These are phyloP conservation scores for Rhizodiscina lignyota DNA, from an alignment of 495 filamentous ascomycete species.

Conservation along the genomic window DNA sequence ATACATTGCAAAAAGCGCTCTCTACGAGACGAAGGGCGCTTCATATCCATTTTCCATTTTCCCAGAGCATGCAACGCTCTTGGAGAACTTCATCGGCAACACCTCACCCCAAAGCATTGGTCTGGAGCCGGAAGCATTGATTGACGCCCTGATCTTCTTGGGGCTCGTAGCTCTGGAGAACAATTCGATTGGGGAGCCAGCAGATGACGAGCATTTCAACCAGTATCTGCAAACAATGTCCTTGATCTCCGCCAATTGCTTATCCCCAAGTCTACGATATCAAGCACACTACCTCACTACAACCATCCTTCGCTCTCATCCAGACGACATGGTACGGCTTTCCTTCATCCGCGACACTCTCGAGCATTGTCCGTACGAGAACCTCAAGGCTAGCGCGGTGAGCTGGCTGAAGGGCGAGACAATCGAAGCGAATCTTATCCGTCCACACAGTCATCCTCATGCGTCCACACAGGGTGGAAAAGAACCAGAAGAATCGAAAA, in stretches of 20 bases:
- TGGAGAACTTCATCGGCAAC: slow-evolving; percentile 19
- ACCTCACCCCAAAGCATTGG: no score
- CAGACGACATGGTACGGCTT: slow-evolving; percentile 49
- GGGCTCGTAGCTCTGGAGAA: slow-evolving; percentile 20
- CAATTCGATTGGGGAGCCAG: slow-evolving; percentile 20
- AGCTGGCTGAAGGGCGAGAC: slow-evolving; percentile 81
- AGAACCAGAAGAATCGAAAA: not conserved
- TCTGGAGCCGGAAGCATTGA: slow-evolving; percentile 21
- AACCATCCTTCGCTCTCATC: slow-evolving; percentile 57
- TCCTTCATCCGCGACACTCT: slow-evolving; percentile 66
- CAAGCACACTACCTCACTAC: slow-evolving; percentile 60
- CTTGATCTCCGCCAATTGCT: slow-evolving; percentile 49
- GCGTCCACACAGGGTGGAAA: not conserved
- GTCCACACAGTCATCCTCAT: not conserved
- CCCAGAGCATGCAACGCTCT: slow-evolving; percentile 22
- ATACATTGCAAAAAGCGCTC: slow-evolving; percentile 14
- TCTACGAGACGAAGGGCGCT: slow-evolving; percentile 11
- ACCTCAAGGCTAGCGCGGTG: slow-evolving; percentile 66
- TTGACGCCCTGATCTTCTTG: slow-evolving; percentile 31
- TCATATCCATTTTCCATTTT: slow-evolving; percentile 14
- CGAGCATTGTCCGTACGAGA: slow-evolving; percentile 60
- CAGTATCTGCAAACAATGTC: slow-evolving; percentile 39
- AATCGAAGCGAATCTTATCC: slow-evolving; percentile 26
- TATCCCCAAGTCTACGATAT: slow-evolving; percentile 48
- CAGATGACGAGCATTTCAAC: slow-evolving; percentile 20